Evolutionary conservation across 768 basidiomycete species (phyloP).

Genomic region (Hypholoma sublateritium): DNA sequence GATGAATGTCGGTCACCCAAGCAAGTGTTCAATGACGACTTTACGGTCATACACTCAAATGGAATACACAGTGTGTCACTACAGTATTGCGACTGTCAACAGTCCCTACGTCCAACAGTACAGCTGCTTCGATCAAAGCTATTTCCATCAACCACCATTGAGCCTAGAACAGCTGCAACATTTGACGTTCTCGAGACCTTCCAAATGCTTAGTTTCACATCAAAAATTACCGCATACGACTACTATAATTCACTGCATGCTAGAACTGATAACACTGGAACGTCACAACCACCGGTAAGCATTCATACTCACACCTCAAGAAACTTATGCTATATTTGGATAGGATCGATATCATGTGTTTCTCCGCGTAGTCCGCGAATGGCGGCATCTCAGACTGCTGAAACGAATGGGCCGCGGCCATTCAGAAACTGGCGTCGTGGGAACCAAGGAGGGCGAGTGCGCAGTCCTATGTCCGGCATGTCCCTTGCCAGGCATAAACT

Average conservation of each 20-base stretch:
- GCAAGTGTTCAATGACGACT: constrained; percentile 17
- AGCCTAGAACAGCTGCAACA: constrained; percentile 24
- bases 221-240: constrained; percentile 30
- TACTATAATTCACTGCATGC: constrained; percentile 26
- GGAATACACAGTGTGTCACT: constrained; percentile 29
- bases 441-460: constrained; percentile 15
- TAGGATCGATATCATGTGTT: constrained; percentile 19
- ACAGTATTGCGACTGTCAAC: constrained; percentile 30
- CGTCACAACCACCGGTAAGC: constrained; percentile 19
- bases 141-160: constrained; percentile 18
- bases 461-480: constrained; percentile 24
- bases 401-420: constrained; percentile 18
- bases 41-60: constrained; percentile 26
- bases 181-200: constrained; percentile 25
- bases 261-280: constrained; percentile 26
- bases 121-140: constrained; percentile 22
- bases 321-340: not conserved
- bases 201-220: constrained; percentile 22
- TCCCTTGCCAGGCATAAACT: constrained; percentile 20
- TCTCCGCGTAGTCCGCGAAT: constrained; percentile 18
- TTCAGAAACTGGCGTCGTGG: constrained; percentile 3
- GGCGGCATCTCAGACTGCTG: constrained; percentile 18
- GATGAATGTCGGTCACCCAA: constrained; percentile 12
- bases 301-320: not conserved
- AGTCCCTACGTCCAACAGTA: not conserved